These are phyloP conservation scores for Chrysoporthe austroafricana DNA, from an alignment of 2,329 filamentous ascomycete genomes.

Conservation along the genomic window DNA sequence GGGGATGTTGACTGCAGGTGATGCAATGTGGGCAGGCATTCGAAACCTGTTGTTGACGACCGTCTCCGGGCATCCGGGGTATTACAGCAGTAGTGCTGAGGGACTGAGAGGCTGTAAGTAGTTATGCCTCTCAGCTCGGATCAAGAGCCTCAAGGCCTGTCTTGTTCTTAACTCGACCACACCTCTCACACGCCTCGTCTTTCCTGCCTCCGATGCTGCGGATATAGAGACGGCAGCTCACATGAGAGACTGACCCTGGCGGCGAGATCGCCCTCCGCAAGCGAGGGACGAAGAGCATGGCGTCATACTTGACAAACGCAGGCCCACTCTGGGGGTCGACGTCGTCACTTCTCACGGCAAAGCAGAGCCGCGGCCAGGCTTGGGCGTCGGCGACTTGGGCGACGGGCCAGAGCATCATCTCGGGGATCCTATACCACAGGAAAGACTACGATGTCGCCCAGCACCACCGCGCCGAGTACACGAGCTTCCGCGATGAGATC, in stretches of 20 bases:
- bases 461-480: slow-evolving; percentile 18
- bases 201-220: no score
- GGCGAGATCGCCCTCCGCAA: no score
- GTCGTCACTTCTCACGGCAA: slow-evolving; percentile 19
- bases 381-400: slow-evolving; percentile 28
- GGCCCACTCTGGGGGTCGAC: slow-evolving; percentile 26
- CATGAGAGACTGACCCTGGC: no score
- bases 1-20: slow-evolving; percentile 6
- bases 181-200: background rate
- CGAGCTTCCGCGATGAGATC: slow-evolving; percentile 18
- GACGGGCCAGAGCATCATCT: slow-evolving; percentile 26
- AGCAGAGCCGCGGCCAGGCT: slow-evolving; percentile 22
- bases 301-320: slow-evolving; percentile 21
- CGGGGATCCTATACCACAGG: slow-evolving; percentile 25
- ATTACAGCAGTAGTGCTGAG: background rate
- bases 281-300: slow-evolving; percentile 9
- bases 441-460: slow-evolving; percentile 17
- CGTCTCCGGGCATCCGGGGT: no score
- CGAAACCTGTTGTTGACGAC: slow-evolving; percentile 1
- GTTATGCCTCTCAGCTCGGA: background rate
- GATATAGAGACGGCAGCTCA: no score
- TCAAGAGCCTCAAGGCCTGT: background rate
- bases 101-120: background rate
- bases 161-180: background rate
- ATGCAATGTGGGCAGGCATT: slow-evolving; percentile 22